These are phyloP conservation scores for Magnolia changhungtana DNA, from an alignment of 164 flowering plant species.

Conservation along the genomic window DNA sequence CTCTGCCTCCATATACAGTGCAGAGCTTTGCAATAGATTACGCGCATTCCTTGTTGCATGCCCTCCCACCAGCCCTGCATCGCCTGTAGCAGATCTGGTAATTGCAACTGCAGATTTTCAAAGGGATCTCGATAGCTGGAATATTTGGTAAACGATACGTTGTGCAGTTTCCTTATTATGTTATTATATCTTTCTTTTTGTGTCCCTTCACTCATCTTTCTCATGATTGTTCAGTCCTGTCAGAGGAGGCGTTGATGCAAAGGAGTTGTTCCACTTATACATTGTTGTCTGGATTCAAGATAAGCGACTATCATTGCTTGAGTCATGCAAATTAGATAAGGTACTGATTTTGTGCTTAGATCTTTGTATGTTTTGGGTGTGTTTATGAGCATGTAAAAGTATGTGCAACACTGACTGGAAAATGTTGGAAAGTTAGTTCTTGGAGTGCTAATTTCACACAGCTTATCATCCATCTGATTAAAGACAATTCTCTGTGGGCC, in stretches of 20 bases:
- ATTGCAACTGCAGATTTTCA: conserved; percentile 85
- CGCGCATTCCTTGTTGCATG: conserved; percentile 84
- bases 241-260: conserved; percentile 94
- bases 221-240: conserved; percentile 45
- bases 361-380: background rate
- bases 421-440: too few species aligned
- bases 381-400: too few species aligned
- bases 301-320: conserved; percentile 71
- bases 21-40: conserved; percentile 73
- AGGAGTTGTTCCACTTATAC: conserved; percentile 83
- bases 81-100: conserved; percentile 81
- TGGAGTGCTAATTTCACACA: too few species aligned
- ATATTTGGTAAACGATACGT: conserved; percentile 48
- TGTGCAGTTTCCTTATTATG: background rate
- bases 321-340: conserved; percentile 86
- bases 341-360: conserved; percentile 25
- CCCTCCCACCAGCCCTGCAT: conserved; percentile 84
- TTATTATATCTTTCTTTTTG: background rate
- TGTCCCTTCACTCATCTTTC: background rate
- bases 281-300: conserved; percentile 90
- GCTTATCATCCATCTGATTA: too few species aligned
- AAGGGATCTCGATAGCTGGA: conserved; percentile 77
- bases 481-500: too few species aligned
- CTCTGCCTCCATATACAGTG: conserved; percentile 81
- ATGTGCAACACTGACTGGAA: too few species aligned